phyloP scores from a whole-genome alignment of 139 green algal genomes.

The Picochlorum costavermella region DNA sequence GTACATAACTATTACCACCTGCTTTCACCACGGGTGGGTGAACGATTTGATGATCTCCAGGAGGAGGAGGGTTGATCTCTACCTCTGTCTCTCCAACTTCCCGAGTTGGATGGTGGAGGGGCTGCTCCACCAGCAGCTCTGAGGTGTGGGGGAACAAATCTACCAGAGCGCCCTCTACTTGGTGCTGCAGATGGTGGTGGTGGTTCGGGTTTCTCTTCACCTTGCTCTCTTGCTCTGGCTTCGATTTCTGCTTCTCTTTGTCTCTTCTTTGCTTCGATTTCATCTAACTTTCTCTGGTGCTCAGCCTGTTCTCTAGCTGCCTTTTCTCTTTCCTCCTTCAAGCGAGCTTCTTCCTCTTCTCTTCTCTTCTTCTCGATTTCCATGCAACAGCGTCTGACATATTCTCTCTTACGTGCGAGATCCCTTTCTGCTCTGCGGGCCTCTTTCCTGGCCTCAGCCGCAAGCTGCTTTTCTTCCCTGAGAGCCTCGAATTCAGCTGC shows the following conservation, averaged over 20 bases:
- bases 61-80: not conserved
- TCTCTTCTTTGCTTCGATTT: slow-evolving; percentile 22
- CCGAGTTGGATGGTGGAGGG: not conserved
- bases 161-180: not conserved
- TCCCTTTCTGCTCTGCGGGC: slow-evolving; percentile 52
- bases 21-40: no score
- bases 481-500: slow-evolving; percentile 83
- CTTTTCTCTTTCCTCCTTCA: slow-evolving; percentile 21
- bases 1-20: no score
- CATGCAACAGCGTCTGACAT: slow-evolving; percentile 55
- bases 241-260: slow-evolving; percentile 32
- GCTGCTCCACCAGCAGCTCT: not conserved
- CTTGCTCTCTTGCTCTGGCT: slow-evolving; percentile 23
- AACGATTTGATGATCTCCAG: no score
- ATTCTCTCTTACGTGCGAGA: slow-evolving; percentile 61
- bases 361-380: slow-evolving; percentile 40
- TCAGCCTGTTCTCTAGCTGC: slow-evolving; percentile 17
- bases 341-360: slow-evolving; percentile 27
- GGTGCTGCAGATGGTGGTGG: not conserved
- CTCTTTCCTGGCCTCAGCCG: slow-evolving; percentile 20
- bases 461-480: not conserved
- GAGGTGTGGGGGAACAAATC: slow-evolving; percentile 12
- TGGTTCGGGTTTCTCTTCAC: slow-evolving; percentile 11
- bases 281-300: slow-evolving; percentile 27
- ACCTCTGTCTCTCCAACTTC: not conserved